These are phyloP conservation scores for Candida ortonii DNA, from an alignment of 805 yeast genomes.

Conservation along the genomic window DNA sequence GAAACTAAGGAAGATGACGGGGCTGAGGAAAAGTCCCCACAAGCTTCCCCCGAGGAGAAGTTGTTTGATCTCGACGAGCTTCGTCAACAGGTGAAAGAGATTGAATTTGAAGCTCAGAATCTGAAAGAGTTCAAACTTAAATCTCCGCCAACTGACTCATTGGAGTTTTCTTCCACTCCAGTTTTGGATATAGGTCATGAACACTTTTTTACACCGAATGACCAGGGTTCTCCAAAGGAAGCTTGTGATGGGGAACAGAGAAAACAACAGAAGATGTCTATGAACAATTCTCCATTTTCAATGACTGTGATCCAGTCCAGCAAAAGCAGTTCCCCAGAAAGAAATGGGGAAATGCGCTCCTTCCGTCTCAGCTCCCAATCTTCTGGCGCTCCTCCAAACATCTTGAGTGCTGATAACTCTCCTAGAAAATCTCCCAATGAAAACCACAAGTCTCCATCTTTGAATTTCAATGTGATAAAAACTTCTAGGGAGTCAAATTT, in stretches of 20 bases:
- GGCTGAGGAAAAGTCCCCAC: constrained; percentile 14
- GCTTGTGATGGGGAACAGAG: not conserved
- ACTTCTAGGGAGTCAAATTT: no score
- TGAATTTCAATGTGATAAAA: constrained; percentile 11
- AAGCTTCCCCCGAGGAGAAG: constrained; percentile 12
- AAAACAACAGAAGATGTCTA: constrained; percentile 2
- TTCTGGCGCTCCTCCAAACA: no score
- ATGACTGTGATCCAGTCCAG: constrained; percentile 19
- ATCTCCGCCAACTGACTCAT: not conserved
- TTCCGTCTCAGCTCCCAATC: constrained; percentile 10
- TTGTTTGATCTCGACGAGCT: constrained; percentile 48
- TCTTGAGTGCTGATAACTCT: no score
- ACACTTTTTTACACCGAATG: no score
- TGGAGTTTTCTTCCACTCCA: no score
- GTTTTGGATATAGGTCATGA: no score
- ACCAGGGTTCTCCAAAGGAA: constrained; percentile 2
- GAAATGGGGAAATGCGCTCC: constrained; percentile 8
- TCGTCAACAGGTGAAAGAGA: constrained; percentile 41
- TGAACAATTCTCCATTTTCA: constrained; percentile 19
- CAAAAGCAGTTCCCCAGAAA: not conserved
- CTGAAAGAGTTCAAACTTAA: constrained; percentile 22
- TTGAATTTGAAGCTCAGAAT: constrained; percentile 36
- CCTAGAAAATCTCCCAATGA: not conserved
- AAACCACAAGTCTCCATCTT: constrained; percentile 7
- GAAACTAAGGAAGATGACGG: constrained; percentile 11